Evolutionary conservation across 2,329 filamentous ascomycete species (phyloP).

Genomic region (Ophiocordyceps camponoti-floridani): DNA sequence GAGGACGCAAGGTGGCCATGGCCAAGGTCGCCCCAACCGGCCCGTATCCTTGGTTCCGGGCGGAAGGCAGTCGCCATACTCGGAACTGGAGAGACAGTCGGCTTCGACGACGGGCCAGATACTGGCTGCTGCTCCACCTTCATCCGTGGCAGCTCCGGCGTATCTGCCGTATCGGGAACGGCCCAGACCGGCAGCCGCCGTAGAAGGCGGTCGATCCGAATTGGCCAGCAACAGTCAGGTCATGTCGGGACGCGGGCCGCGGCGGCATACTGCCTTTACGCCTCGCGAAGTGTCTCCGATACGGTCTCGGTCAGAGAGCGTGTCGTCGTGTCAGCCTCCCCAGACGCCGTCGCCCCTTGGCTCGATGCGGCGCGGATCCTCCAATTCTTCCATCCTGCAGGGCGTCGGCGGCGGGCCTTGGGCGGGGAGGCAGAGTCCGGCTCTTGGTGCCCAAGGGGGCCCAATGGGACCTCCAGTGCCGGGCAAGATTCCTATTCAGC

Average conservation of each 20-base stretch:
- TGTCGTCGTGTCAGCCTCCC: constrained; percentile 3
- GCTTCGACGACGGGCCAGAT: not conserved
- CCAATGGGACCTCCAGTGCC: constrained; percentile 1
- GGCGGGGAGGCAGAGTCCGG: constrained; percentile 1
- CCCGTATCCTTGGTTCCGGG: not conserved
- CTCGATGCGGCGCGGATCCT: constrained; percentile 3
- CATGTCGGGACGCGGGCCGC: not conserved
- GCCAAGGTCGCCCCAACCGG: not conserved
- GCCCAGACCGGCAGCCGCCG: not conserved
- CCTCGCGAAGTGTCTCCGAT: constrained; percentile 4
- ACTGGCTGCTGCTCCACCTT: not conserved
- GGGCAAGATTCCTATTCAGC: constrained; percentile 1
- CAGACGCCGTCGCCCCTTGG: constrained; percentile 5
- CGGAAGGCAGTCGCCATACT: not conserved
- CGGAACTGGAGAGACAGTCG: not conserved
- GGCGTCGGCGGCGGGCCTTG: constrained; percentile 1
- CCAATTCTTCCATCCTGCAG: constrained; percentile 1
- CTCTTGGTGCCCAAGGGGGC: not conserved
- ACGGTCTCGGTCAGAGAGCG: constrained; percentile 4
- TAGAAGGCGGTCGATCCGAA: not conserved
- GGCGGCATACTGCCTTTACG: constrained; percentile 1
- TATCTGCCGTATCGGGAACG: not conserved
- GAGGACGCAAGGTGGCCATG: not conserved
- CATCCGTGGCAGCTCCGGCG: not conserved
- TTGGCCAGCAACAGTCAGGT: not conserved